Percentiles rank a stretch among this genome's conserved stretches.
phyloP scores from a whole-genome alignment of 169 alveolate species.

The Plasmodium adleri region DNA sequence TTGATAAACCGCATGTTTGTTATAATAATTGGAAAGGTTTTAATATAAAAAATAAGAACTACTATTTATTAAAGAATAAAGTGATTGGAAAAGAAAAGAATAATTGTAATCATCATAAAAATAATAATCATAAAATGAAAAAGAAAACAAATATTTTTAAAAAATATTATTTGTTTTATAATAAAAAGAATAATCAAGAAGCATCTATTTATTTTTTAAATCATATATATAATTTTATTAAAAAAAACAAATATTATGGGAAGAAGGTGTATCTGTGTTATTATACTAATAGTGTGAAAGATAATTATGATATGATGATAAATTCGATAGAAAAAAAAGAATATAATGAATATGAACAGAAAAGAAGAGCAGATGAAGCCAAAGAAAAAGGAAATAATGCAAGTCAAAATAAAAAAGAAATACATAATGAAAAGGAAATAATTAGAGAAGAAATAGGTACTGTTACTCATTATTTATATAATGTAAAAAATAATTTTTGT shows the following conservation, averaged over 20 bases:
- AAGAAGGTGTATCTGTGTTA: conserved; percentile 27
- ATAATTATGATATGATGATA: not conserved
- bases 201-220: conserved; percentile 14
- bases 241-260: conserved; percentile 24
- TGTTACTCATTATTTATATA: conserved; percentile 8
- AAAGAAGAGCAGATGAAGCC: not conserved
- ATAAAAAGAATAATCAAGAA: too few species aligned
- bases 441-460: too few species aligned
- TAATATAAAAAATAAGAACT: conserved; percentile 33
- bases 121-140: conserved; percentile 12
- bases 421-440: too few species aligned
- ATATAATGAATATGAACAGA: not conserved
- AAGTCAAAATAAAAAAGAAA: too few species aligned
- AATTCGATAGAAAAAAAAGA: not conserved
- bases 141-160: not conserved
- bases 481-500: conserved; percentile 10
- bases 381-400: not conserved
- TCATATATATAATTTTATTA: conserved; percentile 29
- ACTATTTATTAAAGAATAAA: conserved; percentile 14
- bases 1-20: conserved; percentile 30
- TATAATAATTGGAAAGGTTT: conserved; percentile 1
- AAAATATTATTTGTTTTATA: not conserved
- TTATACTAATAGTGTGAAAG: not conserved
- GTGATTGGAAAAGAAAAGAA: not conserved
- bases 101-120: conserved; percentile 11